Evolutionary conservation across 805 yeast genomes (phyloP).

Genomic region (Cyberlindnera maclurae): DNA sequence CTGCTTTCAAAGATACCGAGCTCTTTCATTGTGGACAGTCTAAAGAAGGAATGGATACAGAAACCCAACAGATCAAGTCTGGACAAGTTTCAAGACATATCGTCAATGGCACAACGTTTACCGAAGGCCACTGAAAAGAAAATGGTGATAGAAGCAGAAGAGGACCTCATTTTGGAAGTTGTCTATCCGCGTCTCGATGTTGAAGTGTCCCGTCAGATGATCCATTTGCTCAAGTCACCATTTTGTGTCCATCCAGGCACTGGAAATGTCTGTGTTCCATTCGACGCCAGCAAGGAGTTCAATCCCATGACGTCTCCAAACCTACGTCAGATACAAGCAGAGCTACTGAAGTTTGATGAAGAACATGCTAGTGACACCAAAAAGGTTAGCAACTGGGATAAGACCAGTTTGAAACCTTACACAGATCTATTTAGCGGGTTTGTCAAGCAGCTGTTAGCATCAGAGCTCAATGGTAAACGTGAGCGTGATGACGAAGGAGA

Average conservation of each 20-base stretch:
- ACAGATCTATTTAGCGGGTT: constrained; percentile 58
- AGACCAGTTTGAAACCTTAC: constrained; percentile 65
- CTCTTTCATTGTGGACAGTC: constrained; percentile 41
- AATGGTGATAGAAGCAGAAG: constrained; percentile 60
- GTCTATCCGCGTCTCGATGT: constrained; percentile 90
- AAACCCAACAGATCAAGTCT: constrained; percentile 45
- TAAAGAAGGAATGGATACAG: constrained; percentile 53
- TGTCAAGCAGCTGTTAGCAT: constrained; percentile 49
- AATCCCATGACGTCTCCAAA: constrained; percentile 80
- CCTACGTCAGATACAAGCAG: constrained; percentile 52
- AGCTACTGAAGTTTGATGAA: constrained; percentile 46
- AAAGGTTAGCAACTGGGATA: constrained; percentile 41
- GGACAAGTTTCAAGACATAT: constrained; percentile 77
- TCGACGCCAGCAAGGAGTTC: constrained; percentile 42
- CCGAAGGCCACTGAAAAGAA: constrained; percentile 37
- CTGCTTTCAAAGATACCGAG: constrained; percentile 58
- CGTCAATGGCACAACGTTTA: constrained; percentile 36
- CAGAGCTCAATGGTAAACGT: constrained; percentile 41
- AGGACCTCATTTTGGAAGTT: constrained; percentile 72
- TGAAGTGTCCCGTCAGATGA: constrained; percentile 83
- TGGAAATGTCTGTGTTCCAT: constrained; percentile 92
- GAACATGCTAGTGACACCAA: constrained; percentile 13
- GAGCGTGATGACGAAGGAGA: constrained; percentile 28
- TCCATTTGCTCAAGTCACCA: constrained; percentile 91
- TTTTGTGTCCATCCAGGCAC: constrained; percentile 96